Evolutionary conservation across 306 rosid genomes (phyloP).

Genomic region (cucumber (Cucumis sativus)): DNA sequence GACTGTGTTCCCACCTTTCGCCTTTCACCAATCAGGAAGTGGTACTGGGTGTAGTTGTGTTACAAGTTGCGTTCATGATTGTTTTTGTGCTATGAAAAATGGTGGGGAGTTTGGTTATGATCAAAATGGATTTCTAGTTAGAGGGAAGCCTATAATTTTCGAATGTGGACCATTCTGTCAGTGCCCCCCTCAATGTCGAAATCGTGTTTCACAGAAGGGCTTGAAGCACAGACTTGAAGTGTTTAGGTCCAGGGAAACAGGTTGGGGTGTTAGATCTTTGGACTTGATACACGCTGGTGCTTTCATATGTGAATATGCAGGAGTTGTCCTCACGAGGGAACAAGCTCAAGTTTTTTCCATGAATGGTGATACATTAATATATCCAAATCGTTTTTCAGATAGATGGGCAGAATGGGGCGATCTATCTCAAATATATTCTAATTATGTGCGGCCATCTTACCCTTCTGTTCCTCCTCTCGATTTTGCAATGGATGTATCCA

Average conservation of each 20-base stretch:
- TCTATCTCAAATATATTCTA: conserved; percentile 44
- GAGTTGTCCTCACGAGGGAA: conserved; percentile 74
- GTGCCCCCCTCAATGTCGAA: conserved; percentile 70
- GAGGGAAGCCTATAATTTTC: conserved; percentile 77
- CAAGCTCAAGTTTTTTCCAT: conserved; percentile 65
- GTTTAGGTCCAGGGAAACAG: conserved; percentile 77
- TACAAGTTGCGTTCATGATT: conserved; percentile 38
- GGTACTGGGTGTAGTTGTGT: conserved; percentile 60
- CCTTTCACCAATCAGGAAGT: conserved; percentile 43
- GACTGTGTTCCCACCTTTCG: conserved; percentile 53
- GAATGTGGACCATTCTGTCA: conserved; percentile 80
- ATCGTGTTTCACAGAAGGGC: conserved; percentile 71
- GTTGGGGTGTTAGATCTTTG: conserved; percentile 98
- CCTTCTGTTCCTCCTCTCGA: conserved; percentile 80
- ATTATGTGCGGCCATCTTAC: conserved; percentile 54
- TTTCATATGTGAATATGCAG: conserved; percentile 84
- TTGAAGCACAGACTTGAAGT: conserved; percentile 55
- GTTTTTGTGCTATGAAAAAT: conserved; percentile 73
- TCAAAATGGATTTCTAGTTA: conserved; percentile 51
- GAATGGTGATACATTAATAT: conserved; percentile 75
- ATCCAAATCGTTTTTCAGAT: conserved; percentile 60
- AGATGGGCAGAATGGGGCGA: conserved; percentile 96
- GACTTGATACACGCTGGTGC: conserved; percentile 87
- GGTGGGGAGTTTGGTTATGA: conserved; percentile 66
- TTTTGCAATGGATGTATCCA: conserved; percentile 86